These are phyloP conservation scores for Backusella macrospora DNA, from an alignment of 192 early-diverging fungal species.

Conservation along the genomic window DNA sequence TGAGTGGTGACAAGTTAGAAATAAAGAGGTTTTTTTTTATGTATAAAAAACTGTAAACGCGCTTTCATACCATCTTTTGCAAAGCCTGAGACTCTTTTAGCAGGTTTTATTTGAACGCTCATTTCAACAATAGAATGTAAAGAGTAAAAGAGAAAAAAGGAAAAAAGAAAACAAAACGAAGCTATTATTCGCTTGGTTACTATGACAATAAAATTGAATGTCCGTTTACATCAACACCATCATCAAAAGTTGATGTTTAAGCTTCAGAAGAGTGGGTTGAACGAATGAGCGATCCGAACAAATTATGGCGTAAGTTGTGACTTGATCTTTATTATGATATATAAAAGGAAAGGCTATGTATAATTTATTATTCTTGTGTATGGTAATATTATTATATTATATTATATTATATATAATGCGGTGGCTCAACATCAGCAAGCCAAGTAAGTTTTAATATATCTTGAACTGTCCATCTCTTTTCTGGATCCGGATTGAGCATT, in stretches of 20 bases:
- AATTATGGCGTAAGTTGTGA: slow-evolving; percentile 12
- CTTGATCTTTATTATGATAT: slow-evolving; percentile 13
- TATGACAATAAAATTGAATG: not conserved
- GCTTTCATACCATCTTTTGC: slow-evolving; percentile 53
- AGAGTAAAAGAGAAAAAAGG: slow-evolving; percentile 1
- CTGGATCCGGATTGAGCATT: slow-evolving; percentile 46
- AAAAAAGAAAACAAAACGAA: not conserved
- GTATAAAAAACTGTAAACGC: not conserved
- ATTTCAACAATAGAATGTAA: slow-evolving; percentile 10
- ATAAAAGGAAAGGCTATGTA: slow-evolving; percentile 5
- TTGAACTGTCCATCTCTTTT: slow-evolving; percentile 41
- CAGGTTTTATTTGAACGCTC: slow-evolving; percentile 19
- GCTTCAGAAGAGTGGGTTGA: not conserved
- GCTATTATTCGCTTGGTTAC: not conserved
- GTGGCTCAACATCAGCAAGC: slow-evolving; percentile 23
- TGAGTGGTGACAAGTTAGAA: not conserved
- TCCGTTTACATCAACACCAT: not conserved
- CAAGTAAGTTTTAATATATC: slow-evolving; percentile 40
- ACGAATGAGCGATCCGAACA: not conserved
- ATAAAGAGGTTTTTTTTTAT: not conserved
- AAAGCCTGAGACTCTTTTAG: slow-evolving; percentile 56
- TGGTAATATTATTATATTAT: slow-evolving; percentile 39
- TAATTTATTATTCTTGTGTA: slow-evolving; percentile 32
- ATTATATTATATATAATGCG: slow-evolving; percentile 34
- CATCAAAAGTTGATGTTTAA: not conserved